Conservation (phyloP, 108 stramenopile genomes). For the Fragilaria radians region DNA sequence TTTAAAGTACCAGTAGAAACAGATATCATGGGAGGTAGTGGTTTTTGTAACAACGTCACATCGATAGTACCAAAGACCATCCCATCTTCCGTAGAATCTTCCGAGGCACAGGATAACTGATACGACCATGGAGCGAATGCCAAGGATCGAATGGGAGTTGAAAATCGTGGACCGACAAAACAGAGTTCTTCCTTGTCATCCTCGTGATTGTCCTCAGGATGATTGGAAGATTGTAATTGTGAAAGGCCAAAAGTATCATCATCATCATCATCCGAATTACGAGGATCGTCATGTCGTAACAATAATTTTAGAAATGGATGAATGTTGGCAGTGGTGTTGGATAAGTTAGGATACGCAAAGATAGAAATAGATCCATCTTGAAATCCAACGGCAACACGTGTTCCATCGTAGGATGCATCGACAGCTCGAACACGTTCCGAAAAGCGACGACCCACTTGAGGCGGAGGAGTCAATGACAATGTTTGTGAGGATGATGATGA, state of each 20-base stretch:
- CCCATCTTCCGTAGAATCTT: constrained; percentile 38
- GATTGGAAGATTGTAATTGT: constrained; percentile 7
- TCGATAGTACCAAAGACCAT: constrained; percentile 36
- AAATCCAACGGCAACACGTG: constrained; percentile 60
- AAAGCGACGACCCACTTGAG: constrained; percentile 14
- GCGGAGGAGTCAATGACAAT: not conserved
- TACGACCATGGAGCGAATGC: constrained; percentile 44
- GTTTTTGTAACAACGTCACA: constrained; percentile 4
- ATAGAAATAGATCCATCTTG: constrained; percentile 54
- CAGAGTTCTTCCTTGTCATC: constrained; percentile 2
- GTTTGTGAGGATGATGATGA: constrained; percentile 1
- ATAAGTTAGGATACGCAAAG: constrained; percentile 19
- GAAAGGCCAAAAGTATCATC: constrained; percentile 12
- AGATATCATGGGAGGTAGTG: not conserved
- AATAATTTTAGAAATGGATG: constrained; percentile 35
- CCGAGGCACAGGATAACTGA: constrained; percentile 50
- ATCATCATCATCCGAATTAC: constrained; percentile 4
- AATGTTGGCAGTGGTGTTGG: no score
- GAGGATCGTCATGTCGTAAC: no score
- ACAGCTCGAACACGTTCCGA: constrained; percentile 58
- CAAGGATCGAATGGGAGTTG: constrained; percentile 52
- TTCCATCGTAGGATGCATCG: constrained; percentile 47
- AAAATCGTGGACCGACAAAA: constrained; percentile 38
- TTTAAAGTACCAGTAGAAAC: constrained; percentile 7
- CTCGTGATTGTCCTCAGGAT: not conserved